Evolutionary conservation across 2,329 filamentous ascomycete genomes (phyloP).

Genomic region (Aspergillus jensenii): DNA sequence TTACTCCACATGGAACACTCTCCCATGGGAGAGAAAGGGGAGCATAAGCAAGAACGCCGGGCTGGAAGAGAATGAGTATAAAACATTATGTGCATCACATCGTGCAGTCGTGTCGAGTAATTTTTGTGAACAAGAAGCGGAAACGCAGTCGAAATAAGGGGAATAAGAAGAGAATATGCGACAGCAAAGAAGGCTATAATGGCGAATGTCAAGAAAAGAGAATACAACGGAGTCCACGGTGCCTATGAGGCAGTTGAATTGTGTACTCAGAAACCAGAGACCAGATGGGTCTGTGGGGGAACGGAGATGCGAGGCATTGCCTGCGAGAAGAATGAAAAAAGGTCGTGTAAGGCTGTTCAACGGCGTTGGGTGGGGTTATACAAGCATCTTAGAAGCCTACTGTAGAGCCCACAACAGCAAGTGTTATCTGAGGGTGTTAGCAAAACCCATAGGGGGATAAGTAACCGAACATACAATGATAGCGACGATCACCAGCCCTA

Average conservation of each 20-base stretch:
- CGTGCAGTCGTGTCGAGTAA: conserved; percentile 32
- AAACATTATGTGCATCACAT: conserved; percentile 33
- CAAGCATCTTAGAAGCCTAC: conserved; percentile 28
- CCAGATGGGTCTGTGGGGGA: conserved; percentile 9
- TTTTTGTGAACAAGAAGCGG: conserved; percentile 17
- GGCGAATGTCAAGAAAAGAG: not conserved
- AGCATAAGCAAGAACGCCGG: conserved; percentile 12
- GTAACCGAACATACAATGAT: conserved; percentile 49
- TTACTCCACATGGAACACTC: conserved; percentile 7
- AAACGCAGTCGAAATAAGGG: conserved; percentile 14
- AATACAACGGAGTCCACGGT: conserved; percentile 1
- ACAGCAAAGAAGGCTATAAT: conserved; percentile 2
- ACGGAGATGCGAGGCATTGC: conserved; percentile 6
- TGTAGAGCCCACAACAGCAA: conserved; percentile 34
- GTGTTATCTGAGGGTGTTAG: conserved; percentile 25
- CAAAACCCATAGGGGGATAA: not conserved
- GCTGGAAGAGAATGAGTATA: conserved; percentile 11
- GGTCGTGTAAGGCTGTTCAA: not conserved
- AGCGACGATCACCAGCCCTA: conserved; percentile 57
- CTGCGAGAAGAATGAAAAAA: not conserved
- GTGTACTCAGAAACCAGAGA: conserved; percentile 5
- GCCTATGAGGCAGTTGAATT: conserved; percentile 10
- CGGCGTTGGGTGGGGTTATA: too few relatives aligned
- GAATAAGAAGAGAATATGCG: not conserved
- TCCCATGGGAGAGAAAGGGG: conserved; percentile 3